Evolutionary conservation across 2,329 filamentous ascomycete species (phyloP), one percentile per base, ranked within the genome.

Genomic region (Aspergillus hiratsukae): DNA sequence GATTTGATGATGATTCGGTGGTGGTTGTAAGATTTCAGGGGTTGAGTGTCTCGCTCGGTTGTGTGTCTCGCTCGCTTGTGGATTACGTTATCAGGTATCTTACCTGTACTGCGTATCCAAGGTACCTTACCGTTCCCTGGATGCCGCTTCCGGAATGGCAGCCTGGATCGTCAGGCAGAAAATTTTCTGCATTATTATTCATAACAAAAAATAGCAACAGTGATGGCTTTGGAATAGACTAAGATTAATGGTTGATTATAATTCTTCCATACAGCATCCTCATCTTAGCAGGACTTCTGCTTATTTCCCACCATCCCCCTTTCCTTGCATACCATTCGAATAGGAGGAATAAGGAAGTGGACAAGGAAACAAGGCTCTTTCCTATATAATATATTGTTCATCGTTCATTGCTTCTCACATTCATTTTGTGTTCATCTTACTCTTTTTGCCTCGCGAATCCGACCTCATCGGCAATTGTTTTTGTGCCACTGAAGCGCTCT

Each of bases 391-490:
- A 37, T 35, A 35, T 17, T 35, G 31, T 37, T 2, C 17, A 37
- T 37, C 31, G 17, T 37, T 37, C 5, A 37, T 37, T 37, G 14
- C 31, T 37, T 37, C 31, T 35, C 31, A 37, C 14, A 37, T 37
- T 17, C 31, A 17, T 37, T 52, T 46, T 28, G n/a, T 43, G 5
- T 31, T 45, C 21, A n/a, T 52, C 40, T 23, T 43, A 27, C 21
- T 28, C 48, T 49, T 49, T 37, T 51, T 53, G 35, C 29, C 49
- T 27, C 23, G n/a, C 41, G 21, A 28, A 23, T 25, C 29, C n/a
- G 5, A 23, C 49, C 49, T 54, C 35, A 41, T 43, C 46, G 46
- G 31, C 28, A 45, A 19, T 53, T 50, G 52, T n/a, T 51, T 51
- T 49, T 51, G 52, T 53, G 43, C 31, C 31, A 37, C 31, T 17